Evolutionary conservation across 805 yeast genomes (phyloP), one percentile per base, ranked within the genome.

Genomic region (Candida peoriensis): DNA sequence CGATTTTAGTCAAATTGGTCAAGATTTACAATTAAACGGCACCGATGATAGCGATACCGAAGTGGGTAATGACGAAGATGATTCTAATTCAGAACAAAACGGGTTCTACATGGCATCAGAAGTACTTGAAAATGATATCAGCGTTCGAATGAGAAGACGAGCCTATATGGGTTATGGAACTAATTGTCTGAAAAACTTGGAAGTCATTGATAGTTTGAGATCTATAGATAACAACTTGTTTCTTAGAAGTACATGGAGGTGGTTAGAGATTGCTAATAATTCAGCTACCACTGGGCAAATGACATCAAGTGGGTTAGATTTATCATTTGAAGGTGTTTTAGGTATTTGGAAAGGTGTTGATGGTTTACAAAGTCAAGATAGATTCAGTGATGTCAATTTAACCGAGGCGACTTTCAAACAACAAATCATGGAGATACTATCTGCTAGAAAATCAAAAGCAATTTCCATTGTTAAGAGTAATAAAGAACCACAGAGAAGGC

Each of bases 291-390:
- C 78, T 32, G 81, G 85, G 0, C 64, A 80, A 2, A 81, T 85
- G 82, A 64, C 74, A 3, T 70, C 81, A 5, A 78, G 76, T 17
- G 79, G 74, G 13, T 62, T 86, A 24, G 96, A 90, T 52, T 67
- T 90, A 21, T 89, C 95, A 2, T 88, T 75, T 54, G 81, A 83
- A 44, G 98, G 98, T 6, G 94, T 90, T 3, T 58, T 78, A 19
- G 95, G 95, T 8, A 76, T 90, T 23, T 90, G 97, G 98, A 78
- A 78, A 48, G 89, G 89, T 20, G 68, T 72, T 13, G 72, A 68
- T 5, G 81, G 70, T 2, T 59, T 70, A 16, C 58, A 62, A 8
- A 59, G 68, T 29, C 76, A 76, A 41, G 70, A 68, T 28, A 61
- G 86, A 33, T 68, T 64, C 43, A 33, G 52, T 49, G 32, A 56